These are phyloP conservation scores for Ambrosiella xylebori DNA, from an alignment of 2,329 filamentous ascomycete genomes.

Conservation along the genomic window DNA sequence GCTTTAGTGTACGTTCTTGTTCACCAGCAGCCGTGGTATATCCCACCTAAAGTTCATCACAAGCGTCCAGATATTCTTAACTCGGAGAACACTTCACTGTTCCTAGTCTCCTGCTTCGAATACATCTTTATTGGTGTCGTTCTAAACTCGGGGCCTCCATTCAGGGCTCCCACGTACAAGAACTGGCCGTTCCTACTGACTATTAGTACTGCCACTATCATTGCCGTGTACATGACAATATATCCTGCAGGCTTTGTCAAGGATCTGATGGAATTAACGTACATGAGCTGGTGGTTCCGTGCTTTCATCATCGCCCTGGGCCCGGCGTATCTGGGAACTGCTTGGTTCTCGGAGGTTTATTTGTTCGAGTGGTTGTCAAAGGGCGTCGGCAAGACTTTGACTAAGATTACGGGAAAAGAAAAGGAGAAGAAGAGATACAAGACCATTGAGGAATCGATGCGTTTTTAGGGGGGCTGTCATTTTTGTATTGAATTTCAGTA, in stretches of 20 bases:
- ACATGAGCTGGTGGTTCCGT: slow-evolving; percentile 55
- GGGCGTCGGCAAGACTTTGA: slow-evolving; percentile 43
- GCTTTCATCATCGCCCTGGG: slow-evolving; percentile 56
- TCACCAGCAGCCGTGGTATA: slow-evolving; percentile 61
- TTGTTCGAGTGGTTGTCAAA: slow-evolving; percentile 54
- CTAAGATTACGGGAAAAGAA: slow-evolving; percentile 35
- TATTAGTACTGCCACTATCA: slow-evolving; percentile 46
- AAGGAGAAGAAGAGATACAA: slow-evolving; percentile 88
- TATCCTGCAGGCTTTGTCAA: slow-evolving; percentile 52
- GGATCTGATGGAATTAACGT: slow-evolving; percentile 70
- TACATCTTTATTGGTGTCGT: slow-evolving; percentile 85
- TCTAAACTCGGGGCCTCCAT: slow-evolving; percentile 79
- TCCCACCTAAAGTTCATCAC: slow-evolving; percentile 58
- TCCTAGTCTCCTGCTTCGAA: slow-evolving; percentile 81
- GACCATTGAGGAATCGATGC: slow-evolving; percentile 44
- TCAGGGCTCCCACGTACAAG: slow-evolving; percentile 59
- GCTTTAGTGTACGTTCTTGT: slow-evolving; percentile 57
- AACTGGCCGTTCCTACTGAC: slow-evolving; percentile 79
- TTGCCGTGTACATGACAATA: slow-evolving; percentile 68
- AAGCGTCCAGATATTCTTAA: slow-evolving; percentile 77
- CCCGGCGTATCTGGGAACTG: slow-evolving; percentile 45
- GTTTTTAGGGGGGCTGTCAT: background rate
- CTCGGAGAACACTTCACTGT: slow-evolving; percentile 83
- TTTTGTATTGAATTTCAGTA: no score
- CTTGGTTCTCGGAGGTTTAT: slow-evolving; percentile 55